Evolutionary conservation across 2,329 filamentous ascomycete genomes (phyloP), one percentile per base, ranked within the genome.

Genomic region (Epichloe sibirici): DNA sequence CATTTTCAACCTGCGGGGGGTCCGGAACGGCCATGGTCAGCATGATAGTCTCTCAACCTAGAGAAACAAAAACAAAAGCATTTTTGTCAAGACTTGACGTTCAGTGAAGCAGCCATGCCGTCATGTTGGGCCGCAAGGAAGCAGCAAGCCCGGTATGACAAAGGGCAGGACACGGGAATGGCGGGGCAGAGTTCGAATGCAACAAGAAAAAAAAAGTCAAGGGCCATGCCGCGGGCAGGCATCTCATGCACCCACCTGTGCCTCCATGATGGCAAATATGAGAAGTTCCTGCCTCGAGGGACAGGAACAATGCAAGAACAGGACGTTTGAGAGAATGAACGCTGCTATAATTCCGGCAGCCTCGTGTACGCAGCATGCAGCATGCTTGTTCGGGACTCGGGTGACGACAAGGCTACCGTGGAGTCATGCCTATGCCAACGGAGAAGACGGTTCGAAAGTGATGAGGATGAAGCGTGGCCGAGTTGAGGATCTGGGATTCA

Each of bases 1-100:
- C 93, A 74, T 88, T 91, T 73, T 93, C 87, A 69, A 96, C 84
- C 88, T 96, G 64, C 25, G 49, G 52, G n/a, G 8, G 45, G 21
- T 21, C 38, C 37, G n/a, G 45, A 37, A 44, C 4, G 37, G 21
- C 11, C 40, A 47, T 39, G 43, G 47, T 55, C 50, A 55, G 53
- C 28, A 44, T 25, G 13, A 35, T n/a, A 15, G 42, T 25, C 28
- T 37, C 23, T 45, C 21, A 25, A 21, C n/a, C 6, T 35, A 21
- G 5, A 13, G 23, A 45, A 31, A 39, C 5, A 42, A 15, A 17
- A 15, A 15, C 8, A 12, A 4, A 3, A 46, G n/a, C 12, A 38
- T 21, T 21, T 2, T 21, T 21, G 17, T 21, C 17, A 5, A 40
- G 40, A 39, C 25, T 8, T 12, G 21, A 21, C 17, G 23, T 44